Percentiles rank a stretch among this genome's conserved stretches.
Conservation (phyloP, 306 rosid genomes). For the Lotus japonicus region DNA sequence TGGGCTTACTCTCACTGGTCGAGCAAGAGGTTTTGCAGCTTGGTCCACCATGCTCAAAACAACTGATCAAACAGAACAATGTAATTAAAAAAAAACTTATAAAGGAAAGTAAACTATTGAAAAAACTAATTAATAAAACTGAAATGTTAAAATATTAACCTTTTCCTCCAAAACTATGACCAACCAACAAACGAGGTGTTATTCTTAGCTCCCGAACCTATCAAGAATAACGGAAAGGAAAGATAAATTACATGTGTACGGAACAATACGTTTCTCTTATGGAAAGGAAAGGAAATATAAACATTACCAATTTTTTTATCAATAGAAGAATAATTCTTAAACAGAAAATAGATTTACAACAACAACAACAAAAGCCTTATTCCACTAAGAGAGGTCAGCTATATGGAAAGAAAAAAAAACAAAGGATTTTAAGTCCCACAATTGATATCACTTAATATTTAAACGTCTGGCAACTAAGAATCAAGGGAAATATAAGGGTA, state of each 20-base stretch:
- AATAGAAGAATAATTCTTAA: background rate
- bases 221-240: conserved; percentile 12
- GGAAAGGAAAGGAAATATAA: no score
- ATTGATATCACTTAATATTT: background rate
- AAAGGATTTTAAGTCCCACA: conserved; percentile 6
- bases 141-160: conserved; percentile 37
- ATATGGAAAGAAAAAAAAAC: background rate
- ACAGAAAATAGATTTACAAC: background rate
- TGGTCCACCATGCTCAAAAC: conserved; percentile 94
- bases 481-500: background rate
- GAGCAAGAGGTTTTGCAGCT: conserved; percentile 97
- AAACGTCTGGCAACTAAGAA: background rate
- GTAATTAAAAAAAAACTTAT: conserved; percentile 13
- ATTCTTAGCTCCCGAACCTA: conserved; percentile 74
- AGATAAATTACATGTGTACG: background rate
- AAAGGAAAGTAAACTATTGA: background rate
- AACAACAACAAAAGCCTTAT: no score
- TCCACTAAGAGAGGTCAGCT: no score
- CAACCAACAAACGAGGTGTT: conserved; percentile 84
- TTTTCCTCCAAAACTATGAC: conserved; percentile 98
- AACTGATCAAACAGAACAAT: conserved; percentile 45
- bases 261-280: background rate
- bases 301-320: conserved; percentile 4
- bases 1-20: conserved; percentile 78
- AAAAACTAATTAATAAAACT: background rate